Conservation (phyloP, 192 early-diverging fungal genomes). For the Helicostylum pulchrum region DNA sequence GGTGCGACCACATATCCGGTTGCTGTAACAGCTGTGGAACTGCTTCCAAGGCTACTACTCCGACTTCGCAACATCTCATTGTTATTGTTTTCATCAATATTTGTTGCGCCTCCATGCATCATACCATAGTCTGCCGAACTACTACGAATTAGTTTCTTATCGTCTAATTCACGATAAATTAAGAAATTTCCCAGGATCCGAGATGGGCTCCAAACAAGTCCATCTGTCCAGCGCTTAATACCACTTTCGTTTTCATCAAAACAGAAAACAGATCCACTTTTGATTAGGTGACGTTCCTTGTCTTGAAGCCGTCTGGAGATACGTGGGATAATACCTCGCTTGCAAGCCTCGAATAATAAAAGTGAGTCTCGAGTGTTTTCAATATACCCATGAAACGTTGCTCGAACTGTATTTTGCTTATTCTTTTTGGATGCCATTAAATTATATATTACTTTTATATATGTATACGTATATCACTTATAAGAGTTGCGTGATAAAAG, state of each 20-base stretch:
- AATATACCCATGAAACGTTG: conserved; percentile 60
- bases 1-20: neutral
- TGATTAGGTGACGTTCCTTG: conserved; percentile 63
- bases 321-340: conserved; percentile 59
- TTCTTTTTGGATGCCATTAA: no score
- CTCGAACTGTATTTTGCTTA: neutral
- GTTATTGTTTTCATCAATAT: neutral
- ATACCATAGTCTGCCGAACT: conserved; percentile 9
- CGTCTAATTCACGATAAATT: conserved; percentile 71
- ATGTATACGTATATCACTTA: no score
- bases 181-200: conserved; percentile 79
- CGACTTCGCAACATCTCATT: neutral
- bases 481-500: no score
- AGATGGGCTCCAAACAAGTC: conserved; percentile 77
- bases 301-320: conserved; percentile 69
- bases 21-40: neutral
- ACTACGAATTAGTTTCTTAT: conserved; percentile 11
- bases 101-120: neutral
- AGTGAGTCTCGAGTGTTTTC: conserved; percentile 74
- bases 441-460: no score
- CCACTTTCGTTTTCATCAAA: conserved; percentile 80
- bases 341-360: conserved; percentile 76
- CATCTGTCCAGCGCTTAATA: conserved; percentile 88
- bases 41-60: neutral
- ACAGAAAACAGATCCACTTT: conserved; percentile 73